These are phyloP conservation scores for Hypoxylon trugodes DNA, from an alignment of 495 filamentous ascomycete species.

Conservation along the genomic window DNA sequence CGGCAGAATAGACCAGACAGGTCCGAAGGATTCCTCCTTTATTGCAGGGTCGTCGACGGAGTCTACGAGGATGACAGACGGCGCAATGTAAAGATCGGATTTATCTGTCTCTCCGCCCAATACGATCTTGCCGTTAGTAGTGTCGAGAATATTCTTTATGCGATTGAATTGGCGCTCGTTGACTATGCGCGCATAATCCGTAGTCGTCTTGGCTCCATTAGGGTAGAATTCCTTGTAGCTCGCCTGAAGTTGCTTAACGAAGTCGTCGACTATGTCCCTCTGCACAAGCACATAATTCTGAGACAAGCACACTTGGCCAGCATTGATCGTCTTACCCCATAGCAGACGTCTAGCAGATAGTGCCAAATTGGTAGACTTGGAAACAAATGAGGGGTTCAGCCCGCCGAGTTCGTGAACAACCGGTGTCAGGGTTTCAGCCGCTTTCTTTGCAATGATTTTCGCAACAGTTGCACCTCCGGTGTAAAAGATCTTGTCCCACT, in stretches of 20 bases:
- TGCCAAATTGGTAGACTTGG: slow-evolving; percentile 77
- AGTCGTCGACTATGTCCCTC: slow-evolving; percentile 70
- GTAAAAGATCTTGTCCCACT: slow-evolving; percentile 99
- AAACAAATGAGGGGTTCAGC: slow-evolving; percentile 88
- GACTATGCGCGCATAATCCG: slow-evolving; percentile 81
- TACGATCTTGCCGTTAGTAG: slow-evolving; percentile 81
- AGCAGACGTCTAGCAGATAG: slow-evolving; percentile 85
- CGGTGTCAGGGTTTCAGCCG: slow-evolving; percentile 89
- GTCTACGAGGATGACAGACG: slow-evolving; percentile 81
- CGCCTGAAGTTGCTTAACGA: slow-evolving; percentile 77
- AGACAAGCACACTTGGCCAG: slow-evolving; percentile 87
- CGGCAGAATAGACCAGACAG: slow-evolving; percentile 80
- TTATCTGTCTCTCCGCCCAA: slow-evolving; percentile 85
- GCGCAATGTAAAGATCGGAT: slow-evolving; percentile 79
- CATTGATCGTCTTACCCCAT: slow-evolving; percentile 87
- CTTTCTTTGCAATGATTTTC: slow-evolving; percentile 88
- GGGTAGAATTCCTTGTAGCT: slow-evolving; percentile 84
- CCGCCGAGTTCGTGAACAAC: slow-evolving; percentile 91
- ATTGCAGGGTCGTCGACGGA: slow-evolving; percentile 80
- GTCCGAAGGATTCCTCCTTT: slow-evolving; percentile 86
- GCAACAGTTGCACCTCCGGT: slow-evolving; percentile 82
- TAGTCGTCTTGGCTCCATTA: slow-evolving; percentile 74
- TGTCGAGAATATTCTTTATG: slow-evolving; percentile 88
- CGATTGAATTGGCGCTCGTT: slow-evolving; percentile 79
- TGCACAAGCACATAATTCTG: slow-evolving; percentile 92